Conservation (phyloP, 345 rosid species). For the Sisymbrium irio region DNA sequence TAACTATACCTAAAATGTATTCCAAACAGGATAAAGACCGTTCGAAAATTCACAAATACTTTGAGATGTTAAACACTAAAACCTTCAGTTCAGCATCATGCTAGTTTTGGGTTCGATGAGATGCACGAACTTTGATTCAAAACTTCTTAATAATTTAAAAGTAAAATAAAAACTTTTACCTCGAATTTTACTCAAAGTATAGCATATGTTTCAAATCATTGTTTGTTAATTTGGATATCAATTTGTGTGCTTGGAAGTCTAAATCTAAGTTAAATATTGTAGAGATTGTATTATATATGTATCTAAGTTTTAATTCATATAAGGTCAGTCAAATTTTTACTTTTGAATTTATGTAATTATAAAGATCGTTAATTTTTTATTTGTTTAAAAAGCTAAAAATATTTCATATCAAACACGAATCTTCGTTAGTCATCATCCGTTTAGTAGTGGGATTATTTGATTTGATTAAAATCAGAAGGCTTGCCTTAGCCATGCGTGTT, state of each 20-base stretch:
- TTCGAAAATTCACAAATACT: not conserved
- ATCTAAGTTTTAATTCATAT: not conserved
- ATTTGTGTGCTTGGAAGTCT: not conserved
- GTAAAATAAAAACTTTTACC: too few relatives aligned
- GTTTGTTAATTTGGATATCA: not conserved
- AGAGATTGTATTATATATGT: not conserved
- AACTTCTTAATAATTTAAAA: too few relatives aligned
- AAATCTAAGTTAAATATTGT: not conserved
- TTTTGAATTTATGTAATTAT: not conserved
- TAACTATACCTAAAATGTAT: too few relatives aligned
- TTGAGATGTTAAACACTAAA: not conserved
- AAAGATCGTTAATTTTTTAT: not conserved
- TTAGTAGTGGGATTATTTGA: slow-evolving; percentile 1
- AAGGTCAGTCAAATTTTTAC: not conserved
- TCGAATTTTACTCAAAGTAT: too few relatives aligned
- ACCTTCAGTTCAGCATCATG: too few relatives aligned
- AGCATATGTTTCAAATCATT: not conserved
- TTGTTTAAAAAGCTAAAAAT: not conserved
- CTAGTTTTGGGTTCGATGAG: too few relatives aligned
- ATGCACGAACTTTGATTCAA: too few relatives aligned
- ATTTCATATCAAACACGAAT: slow-evolving; percentile 9
- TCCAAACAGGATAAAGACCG: not conserved
- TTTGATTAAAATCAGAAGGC: slow-evolving; percentile 12
- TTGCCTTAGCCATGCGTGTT: slow-evolving; percentile 3
- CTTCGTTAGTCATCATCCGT: slow-evolving; percentile 21